Conservation (phyloP, 2,329 filamentous ascomycete genomes). For the Ophiocordyceps camponoti-rufipedis region DNA sequence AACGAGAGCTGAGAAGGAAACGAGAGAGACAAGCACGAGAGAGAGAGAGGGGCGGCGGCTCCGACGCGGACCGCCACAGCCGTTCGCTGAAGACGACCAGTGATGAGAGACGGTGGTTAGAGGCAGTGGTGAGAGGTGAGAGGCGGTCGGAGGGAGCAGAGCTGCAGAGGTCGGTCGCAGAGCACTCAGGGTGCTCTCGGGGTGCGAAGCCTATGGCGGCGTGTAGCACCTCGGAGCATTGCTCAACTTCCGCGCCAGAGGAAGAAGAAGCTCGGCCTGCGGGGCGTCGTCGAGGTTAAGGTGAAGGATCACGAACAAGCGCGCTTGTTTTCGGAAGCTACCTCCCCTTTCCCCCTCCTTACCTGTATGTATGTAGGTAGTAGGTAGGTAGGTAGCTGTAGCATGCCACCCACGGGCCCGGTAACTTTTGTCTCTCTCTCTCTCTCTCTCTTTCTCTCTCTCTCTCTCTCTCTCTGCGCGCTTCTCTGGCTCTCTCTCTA, state of each 20-base stretch:
- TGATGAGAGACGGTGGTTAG: neutral
- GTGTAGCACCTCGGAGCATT: no score
- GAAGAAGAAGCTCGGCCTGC: no score
- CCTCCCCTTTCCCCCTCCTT: neutral
- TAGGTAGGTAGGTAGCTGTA: no score
- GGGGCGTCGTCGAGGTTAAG: neutral
- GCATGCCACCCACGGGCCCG: no score
- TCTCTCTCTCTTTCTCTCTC: neutral
- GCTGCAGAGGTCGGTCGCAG: no score
- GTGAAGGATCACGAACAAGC: neutral
- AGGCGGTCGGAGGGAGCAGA: no score
- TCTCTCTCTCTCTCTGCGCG: neutral
- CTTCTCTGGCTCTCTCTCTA: neutral
- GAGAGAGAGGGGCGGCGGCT: neutral
- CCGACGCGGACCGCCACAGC: no score
- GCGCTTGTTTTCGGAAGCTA: conserved; percentile 10
- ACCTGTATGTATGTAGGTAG: no score
- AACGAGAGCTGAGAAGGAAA: neutral
- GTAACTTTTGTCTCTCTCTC: neutral
- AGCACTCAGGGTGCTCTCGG: no score
- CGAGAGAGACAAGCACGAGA: neutral
- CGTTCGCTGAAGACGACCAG: no score
- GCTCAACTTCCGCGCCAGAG: no score
- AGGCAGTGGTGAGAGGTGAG: neutral
- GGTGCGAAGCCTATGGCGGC: no score